Conservation (phyloP, 306 rosid species). For the Sicyos edulis region DNA sequence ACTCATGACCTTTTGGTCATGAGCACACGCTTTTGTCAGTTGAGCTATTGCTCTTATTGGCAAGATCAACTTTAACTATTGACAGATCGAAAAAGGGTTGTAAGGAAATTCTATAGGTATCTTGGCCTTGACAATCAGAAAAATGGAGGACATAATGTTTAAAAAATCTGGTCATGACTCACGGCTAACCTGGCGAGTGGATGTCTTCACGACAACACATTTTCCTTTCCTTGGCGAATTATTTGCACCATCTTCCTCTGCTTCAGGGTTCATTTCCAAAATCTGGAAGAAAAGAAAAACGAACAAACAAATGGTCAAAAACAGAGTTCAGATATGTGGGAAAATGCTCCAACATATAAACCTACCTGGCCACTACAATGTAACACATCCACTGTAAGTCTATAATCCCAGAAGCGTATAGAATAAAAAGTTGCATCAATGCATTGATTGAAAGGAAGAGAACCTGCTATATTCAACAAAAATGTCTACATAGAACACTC, state of each 20-base stretch:
- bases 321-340: not conserved
- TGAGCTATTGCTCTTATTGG: no score
- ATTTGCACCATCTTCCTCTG: conserved; percentile 92
- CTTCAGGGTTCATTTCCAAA: conserved; percentile 94
- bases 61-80: no score
- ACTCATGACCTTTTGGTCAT: no score
- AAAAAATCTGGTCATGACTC: not conserved
- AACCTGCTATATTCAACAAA: not conserved
- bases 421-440: not conserved
- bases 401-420: not conserved
- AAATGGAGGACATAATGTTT: not conserved
- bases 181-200: conserved; percentile 70
- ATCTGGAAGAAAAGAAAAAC: conserved; percentile 37
- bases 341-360: not conserved
- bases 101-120: not conserved
- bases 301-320: not conserved
- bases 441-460: not conserved
- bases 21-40: no score
- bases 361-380: not conserved
- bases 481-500: not conserved
- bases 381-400: not conserved
- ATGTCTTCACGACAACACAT: conserved; percentile 88
- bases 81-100: not conserved
- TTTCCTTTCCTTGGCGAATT: conserved; percentile 92
- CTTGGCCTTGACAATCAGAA: not conserved